Base-by-base conservation (phyloP, 495 filamentous ascomycete genomes). In the Penicillium robsamsonii region DNA sequence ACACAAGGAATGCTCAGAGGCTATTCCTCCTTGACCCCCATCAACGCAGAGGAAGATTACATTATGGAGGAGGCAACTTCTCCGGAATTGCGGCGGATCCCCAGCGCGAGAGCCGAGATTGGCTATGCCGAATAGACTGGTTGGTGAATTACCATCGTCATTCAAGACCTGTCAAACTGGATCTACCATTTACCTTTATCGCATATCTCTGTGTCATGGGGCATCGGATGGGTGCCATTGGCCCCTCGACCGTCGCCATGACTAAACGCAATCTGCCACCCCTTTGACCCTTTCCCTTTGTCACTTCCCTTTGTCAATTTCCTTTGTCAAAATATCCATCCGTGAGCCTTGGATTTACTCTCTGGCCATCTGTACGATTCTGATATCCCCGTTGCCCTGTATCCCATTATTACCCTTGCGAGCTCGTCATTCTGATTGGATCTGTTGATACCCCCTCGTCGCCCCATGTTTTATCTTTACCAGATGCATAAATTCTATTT, bases 1-100 rank as follows among this genome's bases (percentile, higher is more conserved):
- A 82, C 81, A 30, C 85, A 91, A 68, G 88, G 81, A 1, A 67
- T 91, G 15, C 78, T 92, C 27, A 86, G 86, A 46, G 79, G 77
- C 17, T 77, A 79, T 57, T 69, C 73, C n/a, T 74, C 70, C 4
- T 71, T 77, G 41, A 75, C 72, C 25, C 77, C 77, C 9, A 73
- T 75, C 37, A 74, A 68, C 56, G 71, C 57, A 17, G 79, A 72
- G 33, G 70, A 74, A 18, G 79, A 81, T 22, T 72, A 67, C 50
- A 70, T 66, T 29, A 66, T 70, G 30, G 72, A 73, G 48, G 72
- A 75, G 57, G 55, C 47, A 8, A 4, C 66, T 27, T 64, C 76
- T 15, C 54, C 67, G 8, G 70, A 68, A 27, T 64, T 88, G 30
- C 79, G 83, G 35, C 82, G 87, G 52, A 84, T 88, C 13, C 82